These are phyloP conservation scores for Cladorrhinum sp. DNA, from an alignment of 2,329 filamentous ascomycete species.

Conservation along the genomic window DNA sequence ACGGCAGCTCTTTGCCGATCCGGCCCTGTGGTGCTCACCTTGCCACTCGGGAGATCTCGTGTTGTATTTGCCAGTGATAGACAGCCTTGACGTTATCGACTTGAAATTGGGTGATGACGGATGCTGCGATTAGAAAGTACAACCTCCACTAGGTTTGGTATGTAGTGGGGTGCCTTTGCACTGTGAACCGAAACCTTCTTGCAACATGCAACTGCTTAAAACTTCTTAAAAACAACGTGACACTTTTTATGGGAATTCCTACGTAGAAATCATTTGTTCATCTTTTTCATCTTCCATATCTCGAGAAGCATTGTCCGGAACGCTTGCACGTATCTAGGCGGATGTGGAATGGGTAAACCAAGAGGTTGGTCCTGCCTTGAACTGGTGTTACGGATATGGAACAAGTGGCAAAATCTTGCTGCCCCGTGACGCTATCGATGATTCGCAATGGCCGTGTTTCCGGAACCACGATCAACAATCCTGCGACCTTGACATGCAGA, in stretches of 20 bases:
- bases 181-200: too few relatives aligned
- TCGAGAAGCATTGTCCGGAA: background rate
- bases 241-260: background rate
- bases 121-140: background rate
- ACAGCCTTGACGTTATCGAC: background rate
- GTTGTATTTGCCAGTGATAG: background rate
- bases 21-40: background rate
- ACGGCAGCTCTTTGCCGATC: conserved; percentile 3
- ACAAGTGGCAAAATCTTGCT: conserved; percentile 5
- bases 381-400: background rate
- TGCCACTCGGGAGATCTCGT: conserved; percentile 11
- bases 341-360: background rate
- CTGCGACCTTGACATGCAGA: conserved; percentile 15
- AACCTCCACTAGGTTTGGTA: background rate
- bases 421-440: conserved; percentile 11
- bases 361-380: background rate
- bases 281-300: background rate
- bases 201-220: too few relatives aligned
- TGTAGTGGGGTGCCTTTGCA: background rate
- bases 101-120: background rate
- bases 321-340: background rate
- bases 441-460: conserved; percentile 6
- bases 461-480: conserved; percentile 7
- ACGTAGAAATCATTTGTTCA: too few relatives aligned
- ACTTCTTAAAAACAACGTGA: background rate